Conservation (phyloP, 1,284 basidiomycete genomes). For the Ceratobasidium theobromae region DNA sequence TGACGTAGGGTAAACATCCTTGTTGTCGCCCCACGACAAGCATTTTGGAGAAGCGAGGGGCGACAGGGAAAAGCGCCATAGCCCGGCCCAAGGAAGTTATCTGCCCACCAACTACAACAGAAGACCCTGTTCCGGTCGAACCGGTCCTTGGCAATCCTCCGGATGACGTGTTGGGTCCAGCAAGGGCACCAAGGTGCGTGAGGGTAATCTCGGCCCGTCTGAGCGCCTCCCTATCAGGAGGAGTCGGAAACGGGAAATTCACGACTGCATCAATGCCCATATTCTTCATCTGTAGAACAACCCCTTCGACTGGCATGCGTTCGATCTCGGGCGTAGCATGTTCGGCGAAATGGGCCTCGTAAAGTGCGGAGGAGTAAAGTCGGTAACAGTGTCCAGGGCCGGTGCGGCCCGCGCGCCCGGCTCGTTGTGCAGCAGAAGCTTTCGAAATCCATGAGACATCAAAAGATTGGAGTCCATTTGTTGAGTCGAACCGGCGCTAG, state of each 20-base stretch:
- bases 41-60: slow-evolving; percentile 94
- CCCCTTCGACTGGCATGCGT: slow-evolving; percentile 94
- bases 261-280: slow-evolving; percentile 98
- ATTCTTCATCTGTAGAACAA: slow-evolving; percentile 98
- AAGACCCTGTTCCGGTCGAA: slow-evolving; percentile 37
- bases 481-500: slow-evolving; percentile 59
- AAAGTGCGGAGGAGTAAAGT: slow-evolving; percentile 74
- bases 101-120: slow-evolving; percentile 50
- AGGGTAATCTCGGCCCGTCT: slow-evolving; percentile 82
- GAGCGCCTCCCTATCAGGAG: slow-evolving; percentile 81
- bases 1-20: slow-evolving; percentile 87
- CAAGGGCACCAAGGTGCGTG: slow-evolving; percentile 81
- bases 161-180: slow-evolving; percentile 43
- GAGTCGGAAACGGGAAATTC: slow-evolving; percentile 98
- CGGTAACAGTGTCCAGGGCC: slow-evolving; percentile 80
- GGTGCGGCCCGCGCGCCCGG: slow-evolving; percentile 75
- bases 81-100: slow-evolving; percentile 87
- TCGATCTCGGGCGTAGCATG: slow-evolving; percentile 92
- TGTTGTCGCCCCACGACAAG: slow-evolving; percentile 90
- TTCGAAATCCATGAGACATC: slow-evolving; percentile 75
- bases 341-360: slow-evolving; percentile 86
- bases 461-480: slow-evolving; percentile 69
- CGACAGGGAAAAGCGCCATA: slow-evolving; percentile 93
- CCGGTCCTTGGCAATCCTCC: slow-evolving; percentile 42
- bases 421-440: slow-evolving; percentile 70